phyloP scores from a whole-genome alignment of 1,284 basidiomycete species.

The Boletus hoseneyae region DNA sequence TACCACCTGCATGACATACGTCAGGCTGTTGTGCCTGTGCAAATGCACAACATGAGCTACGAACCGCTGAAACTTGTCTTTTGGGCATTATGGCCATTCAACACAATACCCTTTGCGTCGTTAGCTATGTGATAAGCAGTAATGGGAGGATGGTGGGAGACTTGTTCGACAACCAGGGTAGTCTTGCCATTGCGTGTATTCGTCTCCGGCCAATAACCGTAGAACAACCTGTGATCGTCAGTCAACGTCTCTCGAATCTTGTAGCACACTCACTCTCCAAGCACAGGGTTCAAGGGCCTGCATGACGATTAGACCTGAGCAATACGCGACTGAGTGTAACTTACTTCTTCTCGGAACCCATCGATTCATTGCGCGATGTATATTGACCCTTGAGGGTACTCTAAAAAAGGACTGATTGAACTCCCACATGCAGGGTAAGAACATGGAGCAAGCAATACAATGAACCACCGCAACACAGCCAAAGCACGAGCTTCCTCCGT shows the following conservation, averaged over 20 bases:
- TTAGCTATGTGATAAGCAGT: slow-evolving; percentile 88
- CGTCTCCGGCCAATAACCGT: slow-evolving; percentile 85
- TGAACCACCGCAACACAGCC: slow-evolving; percentile 87
- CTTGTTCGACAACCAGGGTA: slow-evolving; percentile 90
- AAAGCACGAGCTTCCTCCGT: slow-evolving; percentile 71
- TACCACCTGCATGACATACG: slow-evolving; percentile 43
- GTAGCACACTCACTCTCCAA: slow-evolving; percentile 74
- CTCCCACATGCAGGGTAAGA: background rate
- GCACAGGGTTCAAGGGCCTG: slow-evolving; percentile 92
- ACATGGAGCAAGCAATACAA: slow-evolving; percentile 44
- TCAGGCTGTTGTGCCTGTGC: slow-evolving; percentile 5
- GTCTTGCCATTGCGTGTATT: slow-evolving; percentile 78
- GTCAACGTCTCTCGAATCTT: background rate
- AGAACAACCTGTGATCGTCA: slow-evolving; percentile 65
- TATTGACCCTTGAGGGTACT: slow-evolving; percentile 94
- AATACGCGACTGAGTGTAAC: slow-evolving; percentile 21
- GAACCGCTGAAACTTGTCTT: slow-evolving; percentile 89
- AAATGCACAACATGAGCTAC: slow-evolving; percentile 23
- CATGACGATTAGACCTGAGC: slow-evolving; percentile 10
- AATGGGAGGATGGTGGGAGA: slow-evolving; percentile 92
- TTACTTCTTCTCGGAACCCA: slow-evolving; percentile 96
- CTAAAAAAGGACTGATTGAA: slow-evolving; percentile 33
- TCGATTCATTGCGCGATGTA: slow-evolving; percentile 87
- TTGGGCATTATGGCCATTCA: slow-evolving; percentile 92
- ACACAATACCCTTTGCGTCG: slow-evolving; percentile 70